Evolutionary conservation across 345 rosid species (phyloP), one percentile per base, ranked within the genome.

Genomic region (Microcos paniculata): DNA sequence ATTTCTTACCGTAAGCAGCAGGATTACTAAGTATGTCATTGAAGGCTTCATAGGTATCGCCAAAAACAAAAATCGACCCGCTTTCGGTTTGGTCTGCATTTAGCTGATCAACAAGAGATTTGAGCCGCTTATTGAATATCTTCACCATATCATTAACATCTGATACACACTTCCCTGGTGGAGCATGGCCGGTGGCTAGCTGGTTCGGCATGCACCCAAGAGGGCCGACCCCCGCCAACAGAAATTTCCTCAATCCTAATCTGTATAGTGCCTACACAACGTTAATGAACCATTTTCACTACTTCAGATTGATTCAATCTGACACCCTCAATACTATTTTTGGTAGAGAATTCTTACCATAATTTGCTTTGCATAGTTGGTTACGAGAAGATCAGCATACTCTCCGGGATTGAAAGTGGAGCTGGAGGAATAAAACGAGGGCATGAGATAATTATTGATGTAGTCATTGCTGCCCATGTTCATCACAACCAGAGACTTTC

Each of bases 381-480:
- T 78, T 74, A 88, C 70, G 72, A 92, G 91, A 26, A 87, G 83
- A 46, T 89, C 82, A 9, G 98, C 96, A 56, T 62, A 92, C 33
- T 81, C 83, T 35, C 63, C 16, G 4, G 89, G 87, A 46, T 81
- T 86, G 75, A 86, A 94, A 48, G 66, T 81, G 71, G 84, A 85
- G 80, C 80, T 78, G 6, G 93, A 79, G 30, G 83, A 81, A 64
- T 86, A 94, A 9, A 86, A 55, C 1, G 81, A 53, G 48, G 97
- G 93, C 86, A 86, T 75, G 58, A 92, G 88, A 76, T 89, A 94
- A 65, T 90, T 92, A 77, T 92, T 86, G 72, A 90, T 85, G 82
- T 94, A 92, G 86, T 94, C 98, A 82, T 90, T 94, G 85, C 87
- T 90, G 2, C 97, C 97, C 28, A 88, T 45, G 49, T 80, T 81